A percentile compares a stretch with the other conserved stretches of the same genome.
These are phyloP conservation scores for Trichomonas gallinae DNA, from an alignment of 208 protist genomes.

Conservation along the genomic window DNA sequence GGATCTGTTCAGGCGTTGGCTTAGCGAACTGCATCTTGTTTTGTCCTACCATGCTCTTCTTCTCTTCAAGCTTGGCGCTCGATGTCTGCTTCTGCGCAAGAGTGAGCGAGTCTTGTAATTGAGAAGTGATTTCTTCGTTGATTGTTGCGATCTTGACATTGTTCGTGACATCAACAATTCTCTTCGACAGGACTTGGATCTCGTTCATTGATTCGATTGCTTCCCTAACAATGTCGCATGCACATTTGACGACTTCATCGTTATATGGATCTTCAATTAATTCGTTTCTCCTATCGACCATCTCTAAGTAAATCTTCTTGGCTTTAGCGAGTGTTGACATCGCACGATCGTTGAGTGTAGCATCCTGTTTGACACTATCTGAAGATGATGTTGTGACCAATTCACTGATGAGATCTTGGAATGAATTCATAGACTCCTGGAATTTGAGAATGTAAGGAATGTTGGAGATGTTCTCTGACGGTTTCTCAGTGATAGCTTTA, in stretches of 20 bases:
- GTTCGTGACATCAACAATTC: not conserved
- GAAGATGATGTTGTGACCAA: not conserved
- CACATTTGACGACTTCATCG: not conserved
- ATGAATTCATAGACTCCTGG: not conserved
- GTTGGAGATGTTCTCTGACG: not conserved
- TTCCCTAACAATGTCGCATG: not conserved
- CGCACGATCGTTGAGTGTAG: not conserved
- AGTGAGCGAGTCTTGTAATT: not conserved
- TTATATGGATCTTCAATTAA: not conserved
- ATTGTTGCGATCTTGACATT: not conserved
- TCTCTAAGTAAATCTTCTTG: not conserved
- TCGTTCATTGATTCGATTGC: not conserved
- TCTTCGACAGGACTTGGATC: not conserved
- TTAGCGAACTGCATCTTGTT: not conserved
- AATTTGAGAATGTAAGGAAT: not conserved
- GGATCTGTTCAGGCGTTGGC: not conserved
- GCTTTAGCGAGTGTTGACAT: not conserved
- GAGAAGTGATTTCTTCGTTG: not conserved
- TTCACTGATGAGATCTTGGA: not conserved
- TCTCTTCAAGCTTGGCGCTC: not conserved
- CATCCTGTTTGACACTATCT: not conserved
- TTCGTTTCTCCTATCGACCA: not conserved
- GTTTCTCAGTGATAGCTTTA: not conserved
- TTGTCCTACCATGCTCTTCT: not conserved
- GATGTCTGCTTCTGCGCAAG: not conserved